These are phyloP conservation scores for Brachypodium distachyon DNA, from an alignment of 202 grass and related monocot species.

Conservation along the genomic window DNA sequence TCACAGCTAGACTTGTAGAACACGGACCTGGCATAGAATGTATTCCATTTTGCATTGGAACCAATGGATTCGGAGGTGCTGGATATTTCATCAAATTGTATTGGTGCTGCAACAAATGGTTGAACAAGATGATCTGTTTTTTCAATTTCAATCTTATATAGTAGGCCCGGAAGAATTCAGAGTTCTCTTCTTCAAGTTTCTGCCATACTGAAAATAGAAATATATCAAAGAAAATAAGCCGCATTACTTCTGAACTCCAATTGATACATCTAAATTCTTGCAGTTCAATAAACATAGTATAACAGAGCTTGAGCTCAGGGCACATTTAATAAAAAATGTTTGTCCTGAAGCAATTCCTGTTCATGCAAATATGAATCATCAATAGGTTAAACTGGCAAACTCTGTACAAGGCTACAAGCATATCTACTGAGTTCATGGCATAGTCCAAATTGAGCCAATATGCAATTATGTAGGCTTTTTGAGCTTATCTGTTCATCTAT, in stretches of 20 bases:
- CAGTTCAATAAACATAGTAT: background rate
- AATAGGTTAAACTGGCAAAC: background rate
- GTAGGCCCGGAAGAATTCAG: slow-evolving; percentile 92
- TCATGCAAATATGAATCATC: background rate
- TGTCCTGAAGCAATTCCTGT: background rate
- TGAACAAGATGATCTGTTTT: slow-evolving; percentile 95
- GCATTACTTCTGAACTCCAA: background rate
- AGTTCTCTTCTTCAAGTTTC: slow-evolving; percentile 98
- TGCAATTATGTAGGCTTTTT: background rate
- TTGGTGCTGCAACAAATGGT: slow-evolving; percentile 91
- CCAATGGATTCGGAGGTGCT: slow-evolving; percentile 57
- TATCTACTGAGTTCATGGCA: background rate
- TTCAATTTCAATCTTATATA: slow-evolving; percentile 99
- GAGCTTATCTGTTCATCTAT: too few species aligned
- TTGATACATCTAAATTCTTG: background rate
- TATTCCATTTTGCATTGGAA: slow-evolving; percentile 92
- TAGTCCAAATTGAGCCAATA: background rate
- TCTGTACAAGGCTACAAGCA: background rate
- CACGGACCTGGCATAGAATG: slow-evolving; percentile 71
- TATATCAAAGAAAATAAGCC: slow-evolving; percentile 14
- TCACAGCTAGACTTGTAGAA: slow-evolving; percentile 4
- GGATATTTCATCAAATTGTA: slow-evolving; percentile 94
- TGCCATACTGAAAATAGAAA: slow-evolving; percentile 81
- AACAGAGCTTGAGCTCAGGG: background rate
- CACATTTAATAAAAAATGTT: background rate